Evolutionary conservation across 768 basidiomycete genomes (phyloP).

Genomic region (Calvatia gigantea): DNA sequence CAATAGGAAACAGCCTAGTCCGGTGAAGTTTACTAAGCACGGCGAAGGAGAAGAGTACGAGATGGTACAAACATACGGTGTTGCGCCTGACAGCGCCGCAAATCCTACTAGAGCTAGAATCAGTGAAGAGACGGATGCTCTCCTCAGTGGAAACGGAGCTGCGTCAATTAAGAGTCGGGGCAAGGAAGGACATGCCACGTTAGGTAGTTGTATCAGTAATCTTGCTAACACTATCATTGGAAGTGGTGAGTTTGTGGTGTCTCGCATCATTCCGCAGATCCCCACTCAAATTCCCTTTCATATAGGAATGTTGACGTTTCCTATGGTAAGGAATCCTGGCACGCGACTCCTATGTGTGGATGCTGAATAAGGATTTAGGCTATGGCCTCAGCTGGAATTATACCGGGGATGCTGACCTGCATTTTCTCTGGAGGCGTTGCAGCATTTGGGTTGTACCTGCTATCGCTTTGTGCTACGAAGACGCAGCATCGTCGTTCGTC

Average conservation of each 20-base stretch:
- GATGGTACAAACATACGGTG: constrained; percentile 71
- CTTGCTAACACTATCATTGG: constrained; percentile 90
- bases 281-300: constrained; percentile 4
- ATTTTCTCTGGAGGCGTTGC: constrained; percentile 73
- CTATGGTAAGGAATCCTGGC: constrained; percentile 50
- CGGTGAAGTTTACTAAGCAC: constrained; percentile 11
- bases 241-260: constrained; percentile 53
- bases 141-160: constrained; percentile 47
- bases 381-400: constrained; percentile 84
- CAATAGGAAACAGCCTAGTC: neutral
- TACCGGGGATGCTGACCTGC: constrained; percentile 90
- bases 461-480: constrained; percentile 77
- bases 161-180: constrained; percentile 17
- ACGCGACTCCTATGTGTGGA: neutral
- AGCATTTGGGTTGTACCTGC: constrained; percentile 84
- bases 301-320: constrained; percentile 87
- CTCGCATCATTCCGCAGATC: constrained; percentile 2
- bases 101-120: constrained; percentile 21
- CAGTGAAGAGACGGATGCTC: constrained; percentile 50
- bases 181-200: constrained; percentile 64
- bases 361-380: constrained; percentile 44
- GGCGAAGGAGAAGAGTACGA: constrained; percentile 38
- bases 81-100: constrained; percentile 33
- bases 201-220: constrained; percentile 72
- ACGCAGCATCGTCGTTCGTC: constrained; percentile 74